A percentile compares a stretch with the other conserved stretches of the same genome.
phyloP scores from a whole-genome alignment of 2,329 filamentous ascomycete genomes.

The Ceratocystis eucalypticola region DNA sequence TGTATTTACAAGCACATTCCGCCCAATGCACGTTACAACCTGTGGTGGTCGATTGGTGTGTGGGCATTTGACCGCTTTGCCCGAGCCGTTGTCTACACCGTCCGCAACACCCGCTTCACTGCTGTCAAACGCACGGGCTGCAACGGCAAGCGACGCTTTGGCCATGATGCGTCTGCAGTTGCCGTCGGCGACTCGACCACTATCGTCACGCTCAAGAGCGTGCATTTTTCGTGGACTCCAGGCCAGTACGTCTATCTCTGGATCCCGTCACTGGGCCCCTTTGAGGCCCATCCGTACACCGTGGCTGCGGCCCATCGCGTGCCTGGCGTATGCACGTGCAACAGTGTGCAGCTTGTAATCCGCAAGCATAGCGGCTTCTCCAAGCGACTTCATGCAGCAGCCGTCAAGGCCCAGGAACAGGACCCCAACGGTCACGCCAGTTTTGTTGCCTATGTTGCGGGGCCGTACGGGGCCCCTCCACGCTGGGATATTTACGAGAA shows the following conservation, averaged over 20 bases:
- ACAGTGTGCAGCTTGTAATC: constrained; percentile 46
- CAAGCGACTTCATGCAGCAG: constrained; percentile 36
- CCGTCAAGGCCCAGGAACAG: constrained; percentile 28
- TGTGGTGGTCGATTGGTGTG: constrained; percentile 53
- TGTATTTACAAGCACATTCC: constrained; percentile 52
- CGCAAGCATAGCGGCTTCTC: constrained; percentile 45
- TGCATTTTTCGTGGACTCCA: constrained; percentile 44
- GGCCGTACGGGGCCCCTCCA: constrained; percentile 43
- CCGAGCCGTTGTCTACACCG: constrained; percentile 35
- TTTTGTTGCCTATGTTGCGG: constrained; percentile 38
- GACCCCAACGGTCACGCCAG: constrained; percentile 22
- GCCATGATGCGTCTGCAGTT: constrained; percentile 38
- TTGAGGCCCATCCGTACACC: constrained; percentile 49
- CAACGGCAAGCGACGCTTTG: constrained; percentile 36
- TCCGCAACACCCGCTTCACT: constrained; percentile 38
- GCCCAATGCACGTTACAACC: constrained; percentile 41
- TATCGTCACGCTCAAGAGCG: constrained; percentile 45
- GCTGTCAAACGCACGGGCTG: constrained; percentile 28
- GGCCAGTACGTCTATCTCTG: constrained; percentile 50
- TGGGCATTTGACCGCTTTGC: constrained; percentile 49
- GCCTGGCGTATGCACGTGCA: constrained; percentile 40
- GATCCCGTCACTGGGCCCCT: constrained; percentile 39
- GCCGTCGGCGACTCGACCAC: constrained; percentile 40
- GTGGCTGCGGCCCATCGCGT: constrained; percentile 43
- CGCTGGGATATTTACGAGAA: constrained; percentile 47